A percentile compares a stretch with the other conserved stretches of the same genome.
These are phyloP conservation scores for Inga laurina DNA, from an alignment of 306 rosid genomes.

Conservation along the genomic window DNA sequence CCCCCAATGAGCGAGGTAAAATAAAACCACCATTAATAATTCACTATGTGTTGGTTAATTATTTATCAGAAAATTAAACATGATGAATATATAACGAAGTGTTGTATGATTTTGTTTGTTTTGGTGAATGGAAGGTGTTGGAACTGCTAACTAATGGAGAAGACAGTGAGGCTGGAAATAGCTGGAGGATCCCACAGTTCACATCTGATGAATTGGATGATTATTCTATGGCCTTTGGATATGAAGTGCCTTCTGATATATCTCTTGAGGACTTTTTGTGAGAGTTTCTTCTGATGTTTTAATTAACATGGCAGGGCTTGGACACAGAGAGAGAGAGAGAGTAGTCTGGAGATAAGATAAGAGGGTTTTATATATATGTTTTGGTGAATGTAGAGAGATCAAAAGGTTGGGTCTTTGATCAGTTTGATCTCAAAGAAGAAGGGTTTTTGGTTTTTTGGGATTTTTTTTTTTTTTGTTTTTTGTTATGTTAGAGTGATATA, in stretches of 20 bases:
- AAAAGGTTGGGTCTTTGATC: background rate
- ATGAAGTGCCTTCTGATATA: slow-evolving; percentile 62
- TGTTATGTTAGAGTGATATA: background rate
- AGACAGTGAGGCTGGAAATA: slow-evolving; percentile 56
- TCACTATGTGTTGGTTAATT: background rate
- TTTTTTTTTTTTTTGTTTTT: background rate
- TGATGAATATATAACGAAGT: background rate
- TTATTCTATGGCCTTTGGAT: slow-evolving; percentile 83
- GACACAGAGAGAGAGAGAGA: background rate
- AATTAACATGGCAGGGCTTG: background rate
- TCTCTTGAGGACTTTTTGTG: slow-evolving; percentile 64
- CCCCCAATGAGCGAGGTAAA: slow-evolving; percentile 84
- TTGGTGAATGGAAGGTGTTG: slow-evolving; percentile 48
- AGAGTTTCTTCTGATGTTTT: background rate
- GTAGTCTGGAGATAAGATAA: background rate
- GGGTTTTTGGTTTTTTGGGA: background rate
- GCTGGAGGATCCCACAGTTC: slow-evolving; percentile 75
- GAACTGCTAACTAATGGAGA: slow-evolving; percentile 67
- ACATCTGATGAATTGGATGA: slow-evolving; percentile 81
- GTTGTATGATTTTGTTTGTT: background rate
- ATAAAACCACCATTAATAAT: background rate
- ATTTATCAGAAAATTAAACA: background rate
- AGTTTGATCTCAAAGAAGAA: background rate
- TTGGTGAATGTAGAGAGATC: background rate
- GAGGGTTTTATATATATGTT: background rate